Percentiles rank a stretch among this genome's conserved stretches.
Conservation (phyloP, 202 grass and related monocot species). For the Dendrocalamus latiflorus region DNA sequence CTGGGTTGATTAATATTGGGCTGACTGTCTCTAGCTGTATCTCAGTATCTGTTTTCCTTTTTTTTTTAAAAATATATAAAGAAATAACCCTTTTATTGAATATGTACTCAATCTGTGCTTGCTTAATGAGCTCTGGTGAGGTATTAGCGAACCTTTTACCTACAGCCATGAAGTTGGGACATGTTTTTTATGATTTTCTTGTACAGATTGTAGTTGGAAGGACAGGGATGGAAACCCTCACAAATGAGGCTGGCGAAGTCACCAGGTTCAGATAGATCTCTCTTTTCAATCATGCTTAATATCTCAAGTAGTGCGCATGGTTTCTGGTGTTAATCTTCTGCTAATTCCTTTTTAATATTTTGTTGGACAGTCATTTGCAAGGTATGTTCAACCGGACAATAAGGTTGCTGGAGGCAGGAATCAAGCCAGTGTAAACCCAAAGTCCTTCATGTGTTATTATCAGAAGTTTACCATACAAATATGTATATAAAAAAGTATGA, state of each 20-base stretch:
- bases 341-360: background rate
- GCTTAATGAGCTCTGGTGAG: background rate
- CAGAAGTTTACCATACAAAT: background rate
- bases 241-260: conserved; percentile 85
- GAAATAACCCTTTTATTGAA: background rate
- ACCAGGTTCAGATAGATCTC: conserved; percentile 54
- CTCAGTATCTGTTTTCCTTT: background rate
- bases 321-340: conserved; percentile 3
- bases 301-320: background rate
- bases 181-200: conserved; percentile 26
- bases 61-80: background rate
- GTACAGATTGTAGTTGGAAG: conserved; percentile 86
- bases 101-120: background rate
- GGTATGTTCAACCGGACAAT: conserved; percentile 97
- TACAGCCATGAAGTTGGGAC: background rate
- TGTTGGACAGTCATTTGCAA: conserved; percentile 68
- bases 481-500: background rate
- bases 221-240: conserved; percentile 84
- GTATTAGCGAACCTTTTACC: background rate
- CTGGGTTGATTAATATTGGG: background rate
- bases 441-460: conserved; percentile 15
- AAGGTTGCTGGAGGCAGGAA: conserved; percentile 85
- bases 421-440: conserved; percentile 79
- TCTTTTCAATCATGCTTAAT: background rate
- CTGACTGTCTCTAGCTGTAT: background rate